Evolutionary conservation across 768 basidiomycete genomes (phyloP).

Genomic region (Lyophyllum decastes): DNA sequence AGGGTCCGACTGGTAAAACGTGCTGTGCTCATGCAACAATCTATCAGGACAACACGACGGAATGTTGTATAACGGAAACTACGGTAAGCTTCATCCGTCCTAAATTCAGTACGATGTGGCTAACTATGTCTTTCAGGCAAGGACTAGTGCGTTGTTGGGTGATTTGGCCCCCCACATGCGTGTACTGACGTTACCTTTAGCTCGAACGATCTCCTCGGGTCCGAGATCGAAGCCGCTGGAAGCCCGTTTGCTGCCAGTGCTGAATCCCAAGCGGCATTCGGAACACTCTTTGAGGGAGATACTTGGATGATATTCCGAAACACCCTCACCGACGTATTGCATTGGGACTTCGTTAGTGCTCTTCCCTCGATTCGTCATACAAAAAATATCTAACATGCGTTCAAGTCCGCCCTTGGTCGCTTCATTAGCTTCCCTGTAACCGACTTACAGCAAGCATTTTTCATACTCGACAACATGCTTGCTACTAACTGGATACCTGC

Average conservation of each 20-base stretch:
- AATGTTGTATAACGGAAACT: conserved; percentile 72
- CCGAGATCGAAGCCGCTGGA: conserved; percentile 61
- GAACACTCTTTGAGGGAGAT: conserved; percentile 43
- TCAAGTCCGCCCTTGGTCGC: conserved; percentile 48
- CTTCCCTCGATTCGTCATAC: background rate
- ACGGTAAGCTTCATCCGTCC: conserved; percentile 38
- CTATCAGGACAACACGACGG: conserved; percentile 56
- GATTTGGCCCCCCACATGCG: background rate
- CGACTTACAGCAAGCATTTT: conserved; percentile 43
- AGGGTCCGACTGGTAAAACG: too few relatives aligned
- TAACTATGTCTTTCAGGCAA: conserved; percentile 32
- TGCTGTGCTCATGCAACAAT: too few relatives aligned
- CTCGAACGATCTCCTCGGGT: conserved; percentile 59
- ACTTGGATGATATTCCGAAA: conserved; percentile 60
- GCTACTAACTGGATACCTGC: background rate
- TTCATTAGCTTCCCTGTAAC: conserved; percentile 69
- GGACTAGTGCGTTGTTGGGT: conserved; percentile 38
- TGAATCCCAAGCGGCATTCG: conserved; percentile 41
- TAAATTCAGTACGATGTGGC: background rate
- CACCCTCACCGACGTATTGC: conserved; percentile 52
- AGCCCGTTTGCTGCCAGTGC: conserved; percentile 55
- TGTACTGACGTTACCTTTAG: conserved; percentile 28
- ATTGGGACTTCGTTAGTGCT: conserved; percentile 71
- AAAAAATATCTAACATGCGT: conserved; percentile 15
- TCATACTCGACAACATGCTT: conserved; percentile 18